Conservation (phyloP, 2,329 filamentous ascomycete species). For the Aspergillus ochraceoroseus region DNA sequence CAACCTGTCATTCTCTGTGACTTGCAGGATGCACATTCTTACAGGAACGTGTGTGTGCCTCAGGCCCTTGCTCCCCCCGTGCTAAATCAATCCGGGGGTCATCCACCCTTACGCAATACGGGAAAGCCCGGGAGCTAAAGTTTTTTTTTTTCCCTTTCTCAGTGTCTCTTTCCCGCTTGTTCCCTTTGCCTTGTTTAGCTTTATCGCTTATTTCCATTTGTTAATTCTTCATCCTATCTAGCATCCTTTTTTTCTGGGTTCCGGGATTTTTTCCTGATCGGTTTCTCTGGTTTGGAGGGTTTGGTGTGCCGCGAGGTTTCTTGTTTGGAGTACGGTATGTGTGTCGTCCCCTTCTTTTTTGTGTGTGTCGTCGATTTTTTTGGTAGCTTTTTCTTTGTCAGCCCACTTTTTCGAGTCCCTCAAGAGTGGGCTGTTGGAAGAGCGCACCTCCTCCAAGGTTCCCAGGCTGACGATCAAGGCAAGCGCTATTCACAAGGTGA, state of each 20-base stretch:
- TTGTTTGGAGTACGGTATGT: too few relatives aligned
- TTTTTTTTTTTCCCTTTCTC: slow-evolving; percentile 19
- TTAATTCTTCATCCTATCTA: not conserved
- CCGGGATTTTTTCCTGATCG: not conserved
- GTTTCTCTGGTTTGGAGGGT: slow-evolving; percentile 22
- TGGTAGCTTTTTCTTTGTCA: slow-evolving; percentile 21
- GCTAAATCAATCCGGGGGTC: slow-evolving; percentile 23
- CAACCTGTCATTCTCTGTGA: too few relatives aligned
- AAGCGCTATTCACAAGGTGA: slow-evolving; percentile 25
- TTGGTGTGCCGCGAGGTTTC: slow-evolving; percentile 25
- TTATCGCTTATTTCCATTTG: slow-evolving; percentile 16
- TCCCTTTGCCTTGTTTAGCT: slow-evolving; percentile 15
- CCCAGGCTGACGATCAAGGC: slow-evolving; percentile 23
- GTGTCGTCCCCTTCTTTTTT: too few relatives aligned
- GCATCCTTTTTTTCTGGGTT: slow-evolving; percentile 1
- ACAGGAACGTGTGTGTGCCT: slow-evolving; percentile 20
- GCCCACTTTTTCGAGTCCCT: slow-evolving; percentile 24
- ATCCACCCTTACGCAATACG: slow-evolving; percentile 38
- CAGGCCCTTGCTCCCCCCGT: slow-evolving; percentile 17
- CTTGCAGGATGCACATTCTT: too few relatives aligned
- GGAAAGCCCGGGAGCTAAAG: slow-evolving; percentile 39
- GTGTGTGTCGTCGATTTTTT: slow-evolving; percentile 14
- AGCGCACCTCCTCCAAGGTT: slow-evolving; percentile 30
- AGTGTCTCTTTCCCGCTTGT: slow-evolving; percentile 7
- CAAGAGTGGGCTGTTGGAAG: slow-evolving; percentile 30